phyloP scores from a whole-genome alignment of 805 yeast species.

The Saccharomycopsis sp. region DNA sequence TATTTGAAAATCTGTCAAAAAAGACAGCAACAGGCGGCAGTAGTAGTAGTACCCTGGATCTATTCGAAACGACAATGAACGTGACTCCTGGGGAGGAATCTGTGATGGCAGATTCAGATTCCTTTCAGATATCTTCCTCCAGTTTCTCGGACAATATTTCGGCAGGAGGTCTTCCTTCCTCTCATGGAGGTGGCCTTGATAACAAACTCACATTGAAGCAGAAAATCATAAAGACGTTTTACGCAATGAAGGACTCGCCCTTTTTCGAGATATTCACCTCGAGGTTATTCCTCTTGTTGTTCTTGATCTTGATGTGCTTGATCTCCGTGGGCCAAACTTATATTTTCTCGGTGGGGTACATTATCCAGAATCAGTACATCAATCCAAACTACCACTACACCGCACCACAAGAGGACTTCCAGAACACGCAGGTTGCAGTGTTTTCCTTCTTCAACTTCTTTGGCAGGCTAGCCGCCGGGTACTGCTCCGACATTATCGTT shows the following conservation, averaged over 20 bases:
- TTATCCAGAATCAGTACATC: slow-evolving; percentile 41
- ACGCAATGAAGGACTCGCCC: background rate
- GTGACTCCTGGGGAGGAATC: background rate
- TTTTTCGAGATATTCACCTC: slow-evolving; percentile 14
- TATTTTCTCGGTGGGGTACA: slow-evolving; percentile 64
- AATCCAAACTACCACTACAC: slow-evolving; percentile 15
- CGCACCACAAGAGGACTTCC: slow-evolving; percentile 7
- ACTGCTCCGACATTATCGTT: slow-evolving; percentile 51
- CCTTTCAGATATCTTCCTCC: background rate
- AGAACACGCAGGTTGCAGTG: slow-evolving; percentile 15
- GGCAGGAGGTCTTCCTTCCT: no score
- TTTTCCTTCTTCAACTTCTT: slow-evolving; percentile 16
- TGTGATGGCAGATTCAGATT: background rate
- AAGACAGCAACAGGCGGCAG: no score
- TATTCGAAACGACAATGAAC: no score
- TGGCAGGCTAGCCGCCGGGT: slow-evolving; percentile 45
- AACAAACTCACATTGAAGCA: no score
- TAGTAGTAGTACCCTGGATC: no score
- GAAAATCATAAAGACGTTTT: no score
- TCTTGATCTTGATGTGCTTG: slow-evolving; percentile 9
- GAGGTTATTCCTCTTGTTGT: slow-evolving; percentile 13
- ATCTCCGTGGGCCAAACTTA: slow-evolving; percentile 51
- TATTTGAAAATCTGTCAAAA: no score
- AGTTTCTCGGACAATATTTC: background rate
- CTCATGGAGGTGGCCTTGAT: no score